Evolutionary conservation across 208 protist species (phyloP), one percentile per base, ranked within the genome.

Genomic region (Leptomonas pyrrhocoris): DNA sequence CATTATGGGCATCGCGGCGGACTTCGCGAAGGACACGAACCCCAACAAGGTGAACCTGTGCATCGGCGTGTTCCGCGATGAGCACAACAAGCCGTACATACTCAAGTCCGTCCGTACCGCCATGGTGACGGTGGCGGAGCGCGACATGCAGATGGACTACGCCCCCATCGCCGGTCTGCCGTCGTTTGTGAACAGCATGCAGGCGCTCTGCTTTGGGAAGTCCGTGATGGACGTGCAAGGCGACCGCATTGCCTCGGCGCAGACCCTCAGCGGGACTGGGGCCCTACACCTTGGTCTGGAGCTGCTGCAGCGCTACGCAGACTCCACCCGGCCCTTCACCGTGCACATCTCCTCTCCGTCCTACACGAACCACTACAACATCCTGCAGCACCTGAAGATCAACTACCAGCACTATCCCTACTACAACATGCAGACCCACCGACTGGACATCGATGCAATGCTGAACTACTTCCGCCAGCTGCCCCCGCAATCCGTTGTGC

Each of bases 11-110:
- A 79, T 94, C 21, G 79, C 74, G 4, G 70, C 73, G 2, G 77
- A 79, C 57, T 94, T 89, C 54, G 71, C 85, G 23, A 68, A 67
- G 46, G 97, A 99, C 71, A 50, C 77, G 11, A 56, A 68, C 31
- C 83, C 89, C 25, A 79, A 85, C 12, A 99, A 99, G 83, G 87
- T 99, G 23, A 98, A 98, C 76, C 84, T 99, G 5, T 94, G 85
- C 34, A 89, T 99, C 12, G 98, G 98, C n/a, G 98, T 98, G 2
- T 99, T 99, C 81, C 86, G 98, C 53, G 90, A 92, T 30, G 96
- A 98, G 55, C 71, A 92, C 21, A 95, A 92, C 54, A 92, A 95
- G 68, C 94, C 98, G 12, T 92, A 86, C 43, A 88, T 99, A 23
- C 85, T 99, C 0, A 81, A 89, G 45, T 94, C 79, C 19, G 96